A percentile compares a stretch with the other conserved stretches of the same genome.
These are phyloP conservation scores for Lizonia empirigonia DNA, from an alignment of 2,329 filamentous ascomycete species.

Conservation along the genomic window DNA sequence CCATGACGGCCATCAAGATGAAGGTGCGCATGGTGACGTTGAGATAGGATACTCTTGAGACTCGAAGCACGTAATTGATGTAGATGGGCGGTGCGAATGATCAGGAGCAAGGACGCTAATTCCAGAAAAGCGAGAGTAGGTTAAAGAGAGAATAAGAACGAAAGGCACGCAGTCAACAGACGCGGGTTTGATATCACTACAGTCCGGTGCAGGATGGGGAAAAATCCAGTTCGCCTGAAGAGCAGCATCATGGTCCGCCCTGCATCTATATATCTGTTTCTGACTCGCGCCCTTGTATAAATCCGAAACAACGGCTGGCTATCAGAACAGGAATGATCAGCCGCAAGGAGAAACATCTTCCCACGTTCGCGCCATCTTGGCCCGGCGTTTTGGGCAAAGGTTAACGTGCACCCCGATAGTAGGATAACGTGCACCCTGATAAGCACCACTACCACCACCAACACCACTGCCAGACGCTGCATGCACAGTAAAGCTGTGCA, in stretches of 20 bases:
- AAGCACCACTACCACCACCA: no score
- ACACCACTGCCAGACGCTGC: no score
- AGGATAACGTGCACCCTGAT: no score
- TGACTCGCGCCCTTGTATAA: slow-evolving; percentile 22
- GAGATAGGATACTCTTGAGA: background rate
- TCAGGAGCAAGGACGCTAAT: slow-evolving; percentile 10
- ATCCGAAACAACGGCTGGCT: slow-evolving; percentile 33
- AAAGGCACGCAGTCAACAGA: slow-evolving; percentile 23
- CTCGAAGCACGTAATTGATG: background rate
- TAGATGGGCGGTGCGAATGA: background rate
- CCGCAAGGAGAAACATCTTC: slow-evolving; percentile 40
- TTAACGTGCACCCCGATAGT: no score
- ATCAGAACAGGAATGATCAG: slow-evolving; percentile 34
- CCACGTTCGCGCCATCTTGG: slow-evolving; percentile 26
- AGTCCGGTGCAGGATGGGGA: slow-evolving; percentile 19
- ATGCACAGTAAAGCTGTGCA: no score
- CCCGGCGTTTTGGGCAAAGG: slow-evolving; percentile 19
- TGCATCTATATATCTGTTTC: slow-evolving; percentile 29
- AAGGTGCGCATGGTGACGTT: slow-evolving; percentile 33
- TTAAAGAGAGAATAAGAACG: slow-evolving; percentile 21
- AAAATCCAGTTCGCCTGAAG: slow-evolving; percentile 28
- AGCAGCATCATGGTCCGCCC: slow-evolving; percentile 21
- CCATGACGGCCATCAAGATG: slow-evolving; percentile 33
- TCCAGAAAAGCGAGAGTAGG: slow-evolving; percentile 17
- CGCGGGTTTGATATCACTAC: slow-evolving; percentile 17